Evolutionary conservation across 805 yeast species (phyloP), one percentile per base, ranked within the genome.

Genomic region (Crinitomyces ghanaensis): DNA sequence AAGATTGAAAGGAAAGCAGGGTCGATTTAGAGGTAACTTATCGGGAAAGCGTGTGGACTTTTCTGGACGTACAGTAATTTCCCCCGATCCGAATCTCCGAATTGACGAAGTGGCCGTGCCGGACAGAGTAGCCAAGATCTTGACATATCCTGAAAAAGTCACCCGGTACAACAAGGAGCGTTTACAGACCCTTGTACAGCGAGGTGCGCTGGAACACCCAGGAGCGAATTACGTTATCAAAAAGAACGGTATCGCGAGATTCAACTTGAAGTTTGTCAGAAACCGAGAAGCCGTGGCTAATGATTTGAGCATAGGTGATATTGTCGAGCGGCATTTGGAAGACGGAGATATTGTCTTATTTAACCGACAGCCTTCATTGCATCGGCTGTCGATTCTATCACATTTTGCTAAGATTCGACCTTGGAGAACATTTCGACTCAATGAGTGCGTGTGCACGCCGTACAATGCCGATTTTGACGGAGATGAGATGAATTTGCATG

Each of bases 381-480:
- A 91, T 59, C 71, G 98, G 56, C 65, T 91, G 31, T 85, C 96
- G 2, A 91, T 91, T 59, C 65, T 91, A 45, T 79, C 96, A 2
- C 99, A 91, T 65, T 86, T 77, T 58, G 99, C 95, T 30, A 86
- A 84, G 53, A 77, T 91, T 48, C 72, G 94, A 51, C 98, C 98
- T 0, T 91, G 97, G 97, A 71, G 98, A 62, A 91, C 99, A 2
- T 83, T 91, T 63, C 68, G 99, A 46, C 68, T 91, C 46, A 91
- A 91, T 54, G 97, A 91, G 59, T 91, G 98, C 77, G 99, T 91
- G 6, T 91, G 98, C 63, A 91, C 98, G 0, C 98, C 98, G 2
- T 91, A 91, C 61, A 93, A 93, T 57, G 99, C 99, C 26, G 99
- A 91, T 71, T 91, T 91, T 55, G 98, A 91, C 59, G 98, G 98